These are phyloP conservation scores for Cyberlindnera petersonii DNA, from an alignment of 805 yeast genomes.

Conservation along the genomic window DNA sequence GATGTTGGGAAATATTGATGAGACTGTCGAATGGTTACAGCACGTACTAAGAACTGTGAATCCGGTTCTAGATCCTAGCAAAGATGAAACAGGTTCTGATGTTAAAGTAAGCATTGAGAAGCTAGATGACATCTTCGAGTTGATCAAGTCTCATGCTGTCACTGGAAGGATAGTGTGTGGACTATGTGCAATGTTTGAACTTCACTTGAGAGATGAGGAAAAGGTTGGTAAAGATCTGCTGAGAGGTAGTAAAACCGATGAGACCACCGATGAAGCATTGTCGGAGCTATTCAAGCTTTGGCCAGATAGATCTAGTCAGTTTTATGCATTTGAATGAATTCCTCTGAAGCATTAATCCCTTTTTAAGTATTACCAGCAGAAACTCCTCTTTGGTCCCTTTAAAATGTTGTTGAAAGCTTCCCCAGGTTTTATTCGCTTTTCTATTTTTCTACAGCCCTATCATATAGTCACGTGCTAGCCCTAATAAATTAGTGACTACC, in stretches of 20 bases:
- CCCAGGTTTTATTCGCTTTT: conserved; percentile 1
- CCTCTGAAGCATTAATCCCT: too few species aligned
- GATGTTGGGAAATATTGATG: conserved; percentile 4
- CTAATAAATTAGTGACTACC: conserved; percentile 4
- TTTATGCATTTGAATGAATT: conserved; percentile 35
- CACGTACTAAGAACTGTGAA: conserved; percentile 18
- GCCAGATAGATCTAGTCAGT: conserved; percentile 26
- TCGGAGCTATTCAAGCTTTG: conserved; percentile 23
- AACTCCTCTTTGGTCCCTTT: not conserved
- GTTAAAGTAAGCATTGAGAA: conserved; percentile 6
- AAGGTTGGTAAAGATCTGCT: conserved; percentile 15
- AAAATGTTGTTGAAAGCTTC: not conserved
- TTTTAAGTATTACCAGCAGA: not conserved
- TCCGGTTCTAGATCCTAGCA: conserved; percentile 24
- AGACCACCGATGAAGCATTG: conserved; percentile 6
- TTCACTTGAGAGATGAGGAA: conserved; percentile 13
- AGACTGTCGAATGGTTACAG: conserved; percentile 8
- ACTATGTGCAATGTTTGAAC: conserved; percentile 33
- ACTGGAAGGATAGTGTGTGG: conserved; percentile 35
- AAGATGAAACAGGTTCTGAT: conserved; percentile 8
- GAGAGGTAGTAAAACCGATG: conserved; percentile 1
- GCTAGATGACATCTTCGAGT: conserved; percentile 24
- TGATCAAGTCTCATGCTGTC: conserved; percentile 27
- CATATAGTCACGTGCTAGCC: conserved; percentile 2
- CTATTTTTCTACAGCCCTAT: not conserved